These are phyloP conservation scores for Plectosphaerella sp. DNA, from an alignment of 2,329 filamentous ascomycete genomes.

Conservation along the genomic window DNA sequence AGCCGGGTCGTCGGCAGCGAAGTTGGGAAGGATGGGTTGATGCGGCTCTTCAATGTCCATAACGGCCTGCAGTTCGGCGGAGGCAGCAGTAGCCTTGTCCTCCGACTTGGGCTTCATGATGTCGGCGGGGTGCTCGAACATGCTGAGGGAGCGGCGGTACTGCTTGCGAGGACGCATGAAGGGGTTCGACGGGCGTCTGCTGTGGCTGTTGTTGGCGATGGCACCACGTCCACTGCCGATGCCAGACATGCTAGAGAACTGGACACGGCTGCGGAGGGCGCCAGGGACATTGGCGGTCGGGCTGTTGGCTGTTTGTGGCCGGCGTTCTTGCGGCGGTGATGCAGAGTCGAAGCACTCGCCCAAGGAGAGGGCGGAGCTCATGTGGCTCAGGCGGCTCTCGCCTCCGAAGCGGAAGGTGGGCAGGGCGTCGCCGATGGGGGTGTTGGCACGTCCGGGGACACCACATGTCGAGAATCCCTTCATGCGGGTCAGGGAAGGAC, in stretches of 20 bases:
- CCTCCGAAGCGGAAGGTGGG: conserved; percentile 72
- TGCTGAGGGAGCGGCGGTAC: conserved; percentile 88
- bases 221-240: conserved; percentile 58
- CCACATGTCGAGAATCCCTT: conserved; percentile 71
- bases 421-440: conserved; percentile 45
- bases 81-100: conserved; percentile 43
- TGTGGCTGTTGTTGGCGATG: conserved; percentile 68
- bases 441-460: conserved; percentile 54
- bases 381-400: conserved; percentile 23
- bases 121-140: conserved; percentile 92
- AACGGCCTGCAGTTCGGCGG: conserved; percentile 61
- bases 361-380: conserved; percentile 58
- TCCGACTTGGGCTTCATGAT: conserved; percentile 73
- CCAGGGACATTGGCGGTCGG: conserved; percentile 49
- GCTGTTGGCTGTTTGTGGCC: conserved; percentile 57
- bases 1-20: conserved; percentile 71
- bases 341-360: conserved; percentile 73
- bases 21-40: conserved; percentile 75
- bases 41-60: conserved; percentile 79
- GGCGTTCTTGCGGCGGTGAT: conserved; percentile 70
- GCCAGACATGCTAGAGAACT: conserved; percentile 56
- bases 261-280: conserved; percentile 59
- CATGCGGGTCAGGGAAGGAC: conserved; percentile 69
- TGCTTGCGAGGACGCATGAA: conserved; percentile 78
- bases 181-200: conserved; percentile 68